Evolutionary conservation across 345 rosid genomes (phyloP), one percentile per base, ranked within the genome.

Genomic region (Brassica rapa): DNA sequence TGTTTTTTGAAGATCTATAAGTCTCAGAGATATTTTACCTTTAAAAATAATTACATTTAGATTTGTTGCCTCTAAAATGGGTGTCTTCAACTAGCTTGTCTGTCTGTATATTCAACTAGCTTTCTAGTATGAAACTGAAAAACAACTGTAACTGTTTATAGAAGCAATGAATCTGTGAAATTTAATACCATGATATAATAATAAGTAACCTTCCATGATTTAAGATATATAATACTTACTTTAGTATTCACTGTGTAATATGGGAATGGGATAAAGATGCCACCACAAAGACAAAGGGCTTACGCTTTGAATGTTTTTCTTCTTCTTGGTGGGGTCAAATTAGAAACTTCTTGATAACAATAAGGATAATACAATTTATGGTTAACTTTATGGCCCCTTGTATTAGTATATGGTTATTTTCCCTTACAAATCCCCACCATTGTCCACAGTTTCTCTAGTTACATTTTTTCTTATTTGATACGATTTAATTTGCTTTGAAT

Each of bases 301-400:
- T 16, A 70, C 49, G 11, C 0, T 63, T 62, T 53, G 12, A 3
- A 16, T 25, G 21, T 25, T 56, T 32, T 56, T 62, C 7, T 62
- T 23, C 30, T 62, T 23, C 30, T 33, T 5, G 25, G 70, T 70
- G 21, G 80, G 75, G 64, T 24, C 65, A 53, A 10, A 49, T 15
- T 70, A 3, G 0, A 70, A 62, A 69, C 71, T 5, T 19, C 6
- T 8, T 59, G 27, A 67, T 16, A 43, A 10, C 3, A 59, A 27
- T 19, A 11, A 27, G 10, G n/a, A 59, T 75, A 19, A 19, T 19
- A 19, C 21, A 19, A 19, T 19, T 19, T 19, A 19, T 19, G 19
- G 21, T 19, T 19, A 19, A 43, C 51, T 68, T 53, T 25, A 35
- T 56, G 56, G 8, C 65, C 78, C 33, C 8, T 49, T 71, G 65